A percentile compares a stretch with the other conserved stretches of the same genome.
These are phyloP conservation scores for Xylariomycetidae sp. DNA, from an alignment of 2,329 filamentous ascomycete genomes.

Conservation along the genomic window DNA sequence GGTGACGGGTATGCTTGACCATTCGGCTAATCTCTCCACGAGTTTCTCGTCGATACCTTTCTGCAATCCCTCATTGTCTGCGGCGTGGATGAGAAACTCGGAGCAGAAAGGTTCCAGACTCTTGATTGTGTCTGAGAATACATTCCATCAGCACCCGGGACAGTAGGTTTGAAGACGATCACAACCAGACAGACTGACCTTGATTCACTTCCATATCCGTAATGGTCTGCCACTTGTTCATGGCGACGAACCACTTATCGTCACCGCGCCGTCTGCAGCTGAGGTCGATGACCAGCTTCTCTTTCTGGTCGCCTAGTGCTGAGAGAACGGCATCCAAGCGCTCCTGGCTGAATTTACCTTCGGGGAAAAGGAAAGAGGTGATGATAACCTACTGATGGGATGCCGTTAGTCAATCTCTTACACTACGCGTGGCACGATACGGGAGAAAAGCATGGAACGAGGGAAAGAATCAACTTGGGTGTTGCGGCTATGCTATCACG, in stretches of 20 bases:
- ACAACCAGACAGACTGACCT: conserved; percentile 45
- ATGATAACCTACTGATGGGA: conserved; percentile 72
- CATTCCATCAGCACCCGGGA: conserved; percentile 1
- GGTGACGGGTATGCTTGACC: conserved; percentile 89
- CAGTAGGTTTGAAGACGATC: not conserved
- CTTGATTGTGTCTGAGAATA: conserved; percentile 63
- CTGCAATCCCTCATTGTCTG: conserved; percentile 93
- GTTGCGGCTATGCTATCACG: too few species aligned
- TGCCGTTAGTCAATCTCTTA: conserved; percentile 5
- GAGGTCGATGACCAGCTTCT: conserved; percentile 87
- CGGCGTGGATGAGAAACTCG: conserved; percentile 95
- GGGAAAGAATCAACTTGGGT: too few species aligned
- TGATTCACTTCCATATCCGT: conserved; percentile 91
- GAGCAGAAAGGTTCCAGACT: conserved; percentile 85
- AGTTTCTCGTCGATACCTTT: conserved; percentile 83
- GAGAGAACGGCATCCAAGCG: conserved; percentile 68
- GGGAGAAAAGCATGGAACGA: too few species aligned
- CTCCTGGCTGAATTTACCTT: conserved; percentile 71
- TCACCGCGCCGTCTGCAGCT: conserved; percentile 73
- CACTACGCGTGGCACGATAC: too few species aligned
- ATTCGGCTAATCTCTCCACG: conserved; percentile 68
- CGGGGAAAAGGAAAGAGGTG: conserved; percentile 89
- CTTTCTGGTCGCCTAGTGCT: conserved; percentile 66
- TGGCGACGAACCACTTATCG: conserved; percentile 88
- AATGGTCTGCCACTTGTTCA: conserved; percentile 98